Conservation (phyloP, 1,139 yeast species). For the Debaryomyces nepalensis region DNA sequence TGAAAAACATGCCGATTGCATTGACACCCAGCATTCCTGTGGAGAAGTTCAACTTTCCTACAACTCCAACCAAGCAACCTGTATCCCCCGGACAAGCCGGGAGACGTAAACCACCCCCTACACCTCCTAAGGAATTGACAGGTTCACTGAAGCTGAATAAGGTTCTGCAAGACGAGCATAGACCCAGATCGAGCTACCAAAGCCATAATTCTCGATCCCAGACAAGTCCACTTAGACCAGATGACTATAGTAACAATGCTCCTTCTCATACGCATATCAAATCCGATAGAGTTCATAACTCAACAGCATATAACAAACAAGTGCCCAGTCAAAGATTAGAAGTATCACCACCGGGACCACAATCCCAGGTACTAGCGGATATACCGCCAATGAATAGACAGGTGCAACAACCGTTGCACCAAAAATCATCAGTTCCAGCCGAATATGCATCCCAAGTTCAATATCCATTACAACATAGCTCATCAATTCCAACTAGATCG, state of each 20-base stretch:
- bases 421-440: too few species aligned
- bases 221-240: too few species aligned
- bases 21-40: slow-evolving; percentile 16
- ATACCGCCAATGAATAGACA: neutral
- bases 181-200: too few species aligned
- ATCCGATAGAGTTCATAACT: neutral
- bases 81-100: slow-evolving; percentile 1
- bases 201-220: too few species aligned
- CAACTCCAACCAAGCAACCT: neutral
- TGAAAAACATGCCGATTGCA: slow-evolving; percentile 17
- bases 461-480: too few species aligned
- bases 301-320: neutral
- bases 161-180: neutral
- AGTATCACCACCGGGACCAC: neutral
- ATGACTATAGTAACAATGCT: too few species aligned
- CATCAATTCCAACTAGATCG: too few species aligned
- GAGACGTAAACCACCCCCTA: slow-evolving; percentile 4
- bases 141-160: neutral
- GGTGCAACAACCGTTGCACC: neutral
- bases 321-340: neutral
- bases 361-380: neutral
- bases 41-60: slow-evolving; percentile 5
- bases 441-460: too few species aligned
- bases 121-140: neutral
- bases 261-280: neutral